These are phyloP conservation scores for Pelargonium citronellum DNA, from an alignment of 441 rosid species.

Conservation along the genomic window DNA sequence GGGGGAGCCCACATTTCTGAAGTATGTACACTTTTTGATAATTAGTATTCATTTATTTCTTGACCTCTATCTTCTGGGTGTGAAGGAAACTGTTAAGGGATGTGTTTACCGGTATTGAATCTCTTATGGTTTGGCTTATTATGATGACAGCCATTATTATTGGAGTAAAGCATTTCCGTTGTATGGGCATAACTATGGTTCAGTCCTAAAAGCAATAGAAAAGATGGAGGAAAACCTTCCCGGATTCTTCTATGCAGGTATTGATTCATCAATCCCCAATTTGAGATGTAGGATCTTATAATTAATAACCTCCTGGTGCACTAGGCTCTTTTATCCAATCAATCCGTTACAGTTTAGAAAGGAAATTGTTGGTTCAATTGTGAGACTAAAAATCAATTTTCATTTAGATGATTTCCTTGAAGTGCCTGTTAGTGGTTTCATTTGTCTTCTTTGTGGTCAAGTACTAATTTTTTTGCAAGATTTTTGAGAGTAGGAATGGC, in stretches of 20 bases:
- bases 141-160: slow-evolving; percentile 61
- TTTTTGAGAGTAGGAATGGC: background rate
- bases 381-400: background rate
- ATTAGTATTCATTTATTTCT: background rate
- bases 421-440: background rate
- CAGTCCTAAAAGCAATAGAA: slow-evolving; percentile 58
- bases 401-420: background rate
- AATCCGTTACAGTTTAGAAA: background rate
- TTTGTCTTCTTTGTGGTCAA: background rate
- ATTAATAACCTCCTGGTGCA: background rate
- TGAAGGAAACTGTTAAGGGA: slow-evolving; percentile 5
- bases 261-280: slow-evolving; percentile 11
- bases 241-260: slow-evolving; percentile 94
- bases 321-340: background rate
- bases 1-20: slow-evolving; percentile 77
- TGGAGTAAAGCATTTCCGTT: slow-evolving; percentile 91
- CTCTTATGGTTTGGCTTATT: slow-evolving; percentile 17
- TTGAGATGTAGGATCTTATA: slow-evolving; percentile 4
- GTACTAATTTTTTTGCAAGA: background rate
- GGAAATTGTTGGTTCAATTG: background rate
- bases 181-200: slow-evolving; percentile 60
- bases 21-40: slow-evolving; percentile 38
- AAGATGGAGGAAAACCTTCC: slow-evolving; percentile 81
- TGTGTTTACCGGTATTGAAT: background rate
- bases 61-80: slow-evolving; percentile 9